Conservation (phyloP, 2,329 filamentous ascomycete species). For the Keithomyces neogunnii region DNA sequence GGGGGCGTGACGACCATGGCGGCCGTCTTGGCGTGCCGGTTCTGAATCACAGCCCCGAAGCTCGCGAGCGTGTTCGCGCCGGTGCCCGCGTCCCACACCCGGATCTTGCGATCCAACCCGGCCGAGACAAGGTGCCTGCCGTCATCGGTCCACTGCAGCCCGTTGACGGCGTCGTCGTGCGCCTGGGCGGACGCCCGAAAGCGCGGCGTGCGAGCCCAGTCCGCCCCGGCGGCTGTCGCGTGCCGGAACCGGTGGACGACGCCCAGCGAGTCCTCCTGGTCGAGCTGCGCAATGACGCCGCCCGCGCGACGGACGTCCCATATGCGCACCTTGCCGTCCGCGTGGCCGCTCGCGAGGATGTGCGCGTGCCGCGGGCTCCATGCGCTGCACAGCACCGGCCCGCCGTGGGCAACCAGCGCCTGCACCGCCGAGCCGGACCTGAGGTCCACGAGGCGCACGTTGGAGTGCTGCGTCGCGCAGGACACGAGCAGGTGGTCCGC, state of each 20-base stretch:
- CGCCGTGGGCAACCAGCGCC: constrained; percentile 59
- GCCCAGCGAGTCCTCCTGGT: constrained; percentile 76
- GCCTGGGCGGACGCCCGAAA: constrained; percentile 51
- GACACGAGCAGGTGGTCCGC: constrained; percentile 71
- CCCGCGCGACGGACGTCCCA: constrained; percentile 83
- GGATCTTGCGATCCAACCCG: constrained; percentile 75
- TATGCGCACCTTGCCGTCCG: constrained; percentile 72
- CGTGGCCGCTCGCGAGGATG: constrained; percentile 73
- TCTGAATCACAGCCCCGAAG: constrained; percentile 77
- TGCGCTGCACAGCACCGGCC: constrained; percentile 57
- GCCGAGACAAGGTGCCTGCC: constrained; percentile 69
- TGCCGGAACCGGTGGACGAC: constrained; percentile 36
- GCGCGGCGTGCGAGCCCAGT: constrained; percentile 21
- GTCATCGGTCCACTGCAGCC: constrained; percentile 75
- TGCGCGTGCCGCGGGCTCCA: constrained; percentile 82
- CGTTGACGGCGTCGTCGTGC: constrained; percentile 77
- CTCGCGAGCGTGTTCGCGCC: constrained; percentile 82
- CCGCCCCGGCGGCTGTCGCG: constrained; percentile 21
- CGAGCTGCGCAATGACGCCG: constrained; percentile 66
- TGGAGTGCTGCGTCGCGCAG: constrained; percentile 77
- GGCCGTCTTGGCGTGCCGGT: constrained; percentile 54
- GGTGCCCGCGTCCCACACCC: constrained; percentile 76
- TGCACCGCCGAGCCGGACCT: constrained; percentile 69
- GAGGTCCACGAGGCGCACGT: constrained; percentile 78
- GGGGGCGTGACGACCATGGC: constrained; percentile 57